Percentiles rank a stretch among this genome's conserved stretches.
phyloP scores from a whole-genome alignment of 176 grass and related monocot species.

The Elymus sibiricus region DNA sequence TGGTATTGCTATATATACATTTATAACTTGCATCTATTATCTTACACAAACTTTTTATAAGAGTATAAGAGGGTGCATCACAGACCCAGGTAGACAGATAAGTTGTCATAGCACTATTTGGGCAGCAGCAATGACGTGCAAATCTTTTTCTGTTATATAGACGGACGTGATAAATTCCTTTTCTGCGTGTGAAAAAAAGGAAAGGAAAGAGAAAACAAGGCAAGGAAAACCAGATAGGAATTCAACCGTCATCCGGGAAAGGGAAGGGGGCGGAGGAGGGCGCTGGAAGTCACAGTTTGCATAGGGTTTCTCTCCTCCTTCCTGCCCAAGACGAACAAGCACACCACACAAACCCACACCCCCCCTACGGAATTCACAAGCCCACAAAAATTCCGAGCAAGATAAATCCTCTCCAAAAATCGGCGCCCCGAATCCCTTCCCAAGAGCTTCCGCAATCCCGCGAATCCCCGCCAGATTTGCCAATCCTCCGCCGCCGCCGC shows the following conservation, averaged over 20 bases:
- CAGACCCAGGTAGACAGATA: too few species aligned
- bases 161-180: too few species aligned
- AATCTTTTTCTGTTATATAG: too few species aligned
- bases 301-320: constrained; percentile 43
- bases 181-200: background rate
- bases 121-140: too few species aligned
- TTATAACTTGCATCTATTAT: too few species aligned
- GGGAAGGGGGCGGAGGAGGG: background rate
- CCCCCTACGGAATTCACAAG: constrained; percentile 34
- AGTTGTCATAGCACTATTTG: too few species aligned
- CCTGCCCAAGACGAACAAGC: constrained; percentile 25
- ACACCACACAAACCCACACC: constrained; percentile 29
- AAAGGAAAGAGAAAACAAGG: background rate
- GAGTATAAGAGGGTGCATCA: too few species aligned
- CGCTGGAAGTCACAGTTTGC: constrained; percentile 35
- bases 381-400: constrained; percentile 18
- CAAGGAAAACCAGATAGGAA: background rate
- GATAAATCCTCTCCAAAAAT: constrained; percentile 28
- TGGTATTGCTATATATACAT: too few species aligned
- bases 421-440: constrained; percentile 24
- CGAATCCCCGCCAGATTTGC: constrained; percentile 29
- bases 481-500: background rate
- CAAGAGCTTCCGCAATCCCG: constrained; percentile 5
- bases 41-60: too few species aligned
- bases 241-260: constrained; percentile 24